phyloP scores from a whole-genome alignment of 192 early-diverging fungal species.

The Backusella macrospora region DNA sequence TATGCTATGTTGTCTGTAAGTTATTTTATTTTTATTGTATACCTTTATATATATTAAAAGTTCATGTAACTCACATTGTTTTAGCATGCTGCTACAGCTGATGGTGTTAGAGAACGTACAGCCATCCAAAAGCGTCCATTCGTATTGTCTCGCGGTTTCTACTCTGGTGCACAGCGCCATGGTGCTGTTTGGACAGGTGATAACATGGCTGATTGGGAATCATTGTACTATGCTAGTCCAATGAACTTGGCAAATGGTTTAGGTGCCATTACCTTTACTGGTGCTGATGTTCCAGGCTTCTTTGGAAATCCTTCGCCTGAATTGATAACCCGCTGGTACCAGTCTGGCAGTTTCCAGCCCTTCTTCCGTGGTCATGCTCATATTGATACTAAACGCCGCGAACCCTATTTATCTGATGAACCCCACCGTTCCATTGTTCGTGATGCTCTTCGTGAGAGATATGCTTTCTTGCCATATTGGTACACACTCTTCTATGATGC shows the following conservation, averaged over 20 bases:
- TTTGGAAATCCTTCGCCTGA: conserved; percentile 93
- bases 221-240: conserved; percentile 78
- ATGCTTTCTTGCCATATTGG: conserved; percentile 86
- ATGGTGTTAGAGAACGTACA: conserved; percentile 74
- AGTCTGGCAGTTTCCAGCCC: conserved; percentile 91
- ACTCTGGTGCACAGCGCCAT: conserved; percentile 92
- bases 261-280: conserved; percentile 87
- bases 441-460: conserved; percentile 78
- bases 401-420: conserved; percentile 95
- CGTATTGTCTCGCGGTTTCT: conserved; percentile 95
- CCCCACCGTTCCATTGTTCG: conserved; percentile 80
- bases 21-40: not conserved
- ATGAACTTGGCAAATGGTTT: conserved; percentile 90
- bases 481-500: conserved; percentile 92
- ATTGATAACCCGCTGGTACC: conserved; percentile 97
- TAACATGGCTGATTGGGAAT: conserved; percentile 89
- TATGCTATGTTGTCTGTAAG: conserved; percentile 83
- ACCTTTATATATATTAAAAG: not conserved
- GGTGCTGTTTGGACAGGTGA: conserved; percentile 99
- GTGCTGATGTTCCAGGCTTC: conserved; percentile 88
- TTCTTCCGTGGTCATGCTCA: conserved; percentile 99
- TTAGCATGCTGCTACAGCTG: conserved; percentile 81
- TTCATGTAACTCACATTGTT: not conserved
- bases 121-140: conserved; percentile 76
- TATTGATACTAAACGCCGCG: conserved; percentile 95